Base-by-base conservation (phyloP, 2,329 filamentous ascomycete genomes). In the Aureobasidium melanogenum region DNA sequence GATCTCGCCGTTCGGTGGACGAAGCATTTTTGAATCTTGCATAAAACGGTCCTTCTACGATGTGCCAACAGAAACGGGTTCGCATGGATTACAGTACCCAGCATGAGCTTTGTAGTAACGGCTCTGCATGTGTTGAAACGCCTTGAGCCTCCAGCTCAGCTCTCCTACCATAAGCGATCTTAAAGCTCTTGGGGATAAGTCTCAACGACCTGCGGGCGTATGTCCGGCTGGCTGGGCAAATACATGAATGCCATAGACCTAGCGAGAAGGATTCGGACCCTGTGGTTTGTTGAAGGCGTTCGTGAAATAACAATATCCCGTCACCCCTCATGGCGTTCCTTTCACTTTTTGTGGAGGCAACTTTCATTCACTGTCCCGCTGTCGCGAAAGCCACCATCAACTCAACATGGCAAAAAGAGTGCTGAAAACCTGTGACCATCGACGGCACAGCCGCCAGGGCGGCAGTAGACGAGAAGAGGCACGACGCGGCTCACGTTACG, bases 21-120 rank as follows among this genome's bases (percentile, higher is more conserved):
- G 15, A 19, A 4, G 24, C 26, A 38, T 52, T 5, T 34, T 32
- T 17, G 2, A 4, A 56, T 44, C 38, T 44, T 56, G 52, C 38
- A 56, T 56, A 56, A 56, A 56, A 56, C 52, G 52, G 38, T 56
- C 9, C 52, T 44, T 56, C 52, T 44, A 32, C 52, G 38, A 56
- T 56, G 38, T 34, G 19, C 22, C 22, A 44, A 32, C 36, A 41
- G 24, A 54, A 56, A 56, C 52, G 52, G 52, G 52, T 56, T 34
- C 39, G 39, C 52, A 44, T 56, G 52, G 28, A 14, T 44, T 22
- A 10, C 9, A 9, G 30, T 32, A n/a, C 26, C 10, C 17, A 19
- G 39, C 38, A 56, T 24, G n/a, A 32, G 52, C 38, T 34, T 56
- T 39, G 38, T n/a, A n/a, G 34, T 24, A 56, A 56, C 52, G 52